Conservation (phyloP, 1,284 basidiomycete species). For the Apiotrichum gamsii region DNA sequence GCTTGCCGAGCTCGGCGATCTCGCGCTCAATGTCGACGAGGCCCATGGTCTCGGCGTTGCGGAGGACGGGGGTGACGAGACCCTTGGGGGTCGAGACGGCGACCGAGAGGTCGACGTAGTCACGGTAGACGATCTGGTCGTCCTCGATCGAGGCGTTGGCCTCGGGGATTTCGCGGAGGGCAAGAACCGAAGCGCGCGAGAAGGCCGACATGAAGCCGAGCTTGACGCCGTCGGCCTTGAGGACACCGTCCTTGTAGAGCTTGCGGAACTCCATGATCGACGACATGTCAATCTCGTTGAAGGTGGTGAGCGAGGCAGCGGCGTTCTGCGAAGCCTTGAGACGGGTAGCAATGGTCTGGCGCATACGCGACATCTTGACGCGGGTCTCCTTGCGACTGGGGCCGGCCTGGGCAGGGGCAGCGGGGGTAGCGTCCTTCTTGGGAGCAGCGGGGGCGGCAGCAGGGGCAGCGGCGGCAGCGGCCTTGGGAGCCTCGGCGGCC, state of each 20-base stretch:
- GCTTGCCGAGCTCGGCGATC: constrained; percentile 71
- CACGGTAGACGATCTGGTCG: constrained; percentile 90
- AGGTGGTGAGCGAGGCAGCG: constrained; percentile 93
- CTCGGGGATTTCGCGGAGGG: constrained; percentile 84
- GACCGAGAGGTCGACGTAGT: constrained; percentile 89
- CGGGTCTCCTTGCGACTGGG: constrained; percentile 71
- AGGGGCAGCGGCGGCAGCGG: neutral
- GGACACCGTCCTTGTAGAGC: constrained; percentile 87
- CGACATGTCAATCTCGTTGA: constrained; percentile 99
- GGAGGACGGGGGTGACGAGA: constrained; percentile 89
- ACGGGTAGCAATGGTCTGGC: constrained; percentile 90
- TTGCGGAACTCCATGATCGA: constrained; percentile 88
- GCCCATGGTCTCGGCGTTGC: constrained; percentile 81
- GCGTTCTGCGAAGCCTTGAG: constrained; percentile 98
- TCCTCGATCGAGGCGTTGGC: constrained; percentile 92
- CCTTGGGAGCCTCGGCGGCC: constrained; percentile 16
- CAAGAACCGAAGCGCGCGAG: constrained; percentile 77
- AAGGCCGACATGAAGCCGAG: constrained; percentile 99
- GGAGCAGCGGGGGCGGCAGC: constrained; percentile 12
- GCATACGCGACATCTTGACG: constrained; percentile 97
- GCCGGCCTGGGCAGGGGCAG: constrained; percentile 22
- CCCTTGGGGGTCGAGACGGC: constrained; percentile 98
- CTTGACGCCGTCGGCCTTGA: constrained; percentile 93
- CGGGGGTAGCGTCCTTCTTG: constrained; percentile 29
- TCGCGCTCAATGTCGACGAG: constrained; percentile 90